Percentiles rank a stretch among this genome's conserved stretches.
phyloP scores from a whole-genome alignment of 2,329 filamentous ascomycete species.

The Monilinia vaccinii-corymbosi region DNA sequence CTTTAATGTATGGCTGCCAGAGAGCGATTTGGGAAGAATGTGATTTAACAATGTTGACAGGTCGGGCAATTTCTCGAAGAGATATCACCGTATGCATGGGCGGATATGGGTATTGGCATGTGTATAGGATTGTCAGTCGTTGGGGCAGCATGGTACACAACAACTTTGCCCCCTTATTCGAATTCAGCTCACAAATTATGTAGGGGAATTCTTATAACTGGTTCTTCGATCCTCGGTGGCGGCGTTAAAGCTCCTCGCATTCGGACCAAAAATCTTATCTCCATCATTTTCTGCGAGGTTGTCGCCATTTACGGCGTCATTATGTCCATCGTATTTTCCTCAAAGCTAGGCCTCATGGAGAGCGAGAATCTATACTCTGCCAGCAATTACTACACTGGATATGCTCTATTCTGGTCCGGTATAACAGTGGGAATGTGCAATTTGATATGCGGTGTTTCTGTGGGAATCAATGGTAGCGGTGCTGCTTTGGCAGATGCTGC shows the following conservation, averaged over 20 bases:
- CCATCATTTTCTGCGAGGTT: constrained; percentile 99
- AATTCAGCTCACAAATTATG: constrained; percentile 10
- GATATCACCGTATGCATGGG: constrained; percentile 92
- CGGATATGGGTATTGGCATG: constrained; percentile 77
- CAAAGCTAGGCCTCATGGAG: constrained; percentile 64
- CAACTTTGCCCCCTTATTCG: not conserved
- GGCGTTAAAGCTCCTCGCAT: constrained; percentile 96
- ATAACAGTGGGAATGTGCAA: constrained; percentile 94
- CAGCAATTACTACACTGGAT: constrained; percentile 88
- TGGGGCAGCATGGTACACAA: constrained; percentile 81
- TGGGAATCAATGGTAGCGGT: constrained; percentile 96
- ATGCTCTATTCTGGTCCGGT: constrained; percentile 91
- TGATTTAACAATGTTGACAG: constrained; percentile 34
- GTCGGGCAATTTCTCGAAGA: constrained; percentile 90
- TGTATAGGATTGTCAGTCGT: constrained; percentile 96
- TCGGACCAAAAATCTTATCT: constrained; percentile 98
- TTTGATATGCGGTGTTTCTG: constrained; percentile 87
- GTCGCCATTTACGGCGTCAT: constrained; percentile 99
- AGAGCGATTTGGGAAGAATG: not conserved
- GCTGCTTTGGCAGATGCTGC: constrained; percentile 93
- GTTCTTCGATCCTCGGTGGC: constrained; percentile 91
- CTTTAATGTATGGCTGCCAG: constrained; percentile 64
- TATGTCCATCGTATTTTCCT: constrained; percentile 97
- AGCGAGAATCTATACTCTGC: constrained; percentile 60
- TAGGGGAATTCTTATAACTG: constrained; percentile 98